Evolutionary conservation across 805 yeast species (phyloP).

Genomic region (Suhomyces tanzawaensis): DNA sequence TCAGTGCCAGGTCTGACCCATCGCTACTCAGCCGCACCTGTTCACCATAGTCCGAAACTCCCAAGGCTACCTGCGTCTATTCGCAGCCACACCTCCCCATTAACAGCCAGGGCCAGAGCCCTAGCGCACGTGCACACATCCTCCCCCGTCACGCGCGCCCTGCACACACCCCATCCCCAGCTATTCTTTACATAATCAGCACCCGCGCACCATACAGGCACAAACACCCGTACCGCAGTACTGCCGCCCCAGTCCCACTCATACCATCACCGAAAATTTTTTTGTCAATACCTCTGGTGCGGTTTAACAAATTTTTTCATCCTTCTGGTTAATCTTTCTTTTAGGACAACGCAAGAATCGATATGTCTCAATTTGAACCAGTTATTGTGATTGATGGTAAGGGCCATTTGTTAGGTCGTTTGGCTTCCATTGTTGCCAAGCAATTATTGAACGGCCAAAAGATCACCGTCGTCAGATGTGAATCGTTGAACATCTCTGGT

Average conservation of each 20-base stretch:
- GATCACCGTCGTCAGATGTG: slow-evolving; percentile 96
- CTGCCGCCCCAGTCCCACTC: not conserved
- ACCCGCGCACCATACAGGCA: not conserved
- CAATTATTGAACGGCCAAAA: slow-evolving; percentile 98
- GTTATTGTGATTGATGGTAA: slow-evolving; percentile 98
- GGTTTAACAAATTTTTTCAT: slow-evolving; percentile 5
- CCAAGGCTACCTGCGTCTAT: too few relatives aligned
- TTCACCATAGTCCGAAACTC: too few relatives aligned
- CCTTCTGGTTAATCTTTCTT: slow-evolving; percentile 7
- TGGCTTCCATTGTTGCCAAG: slow-evolving; percentile 98
- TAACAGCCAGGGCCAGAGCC: slow-evolving; percentile 7
- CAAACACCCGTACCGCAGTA: slow-evolving; percentile 6
- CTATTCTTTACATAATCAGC: not conserved
- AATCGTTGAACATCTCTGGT: slow-evolving; percentile 97
- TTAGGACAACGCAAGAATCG: slow-evolving; percentile 13
- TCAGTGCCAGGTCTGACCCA: too few relatives aligned
- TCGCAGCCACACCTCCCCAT: too few relatives aligned
- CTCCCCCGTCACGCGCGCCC: not conserved
- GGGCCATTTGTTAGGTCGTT: slow-evolving; percentile 99
- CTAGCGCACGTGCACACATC: not conserved
- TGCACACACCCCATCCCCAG: not conserved
- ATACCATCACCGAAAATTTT: slow-evolving; percentile 4
- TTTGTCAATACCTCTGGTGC: slow-evolving; percentile 1
- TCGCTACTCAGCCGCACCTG: too few relatives aligned
- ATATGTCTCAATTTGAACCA: slow-evolving; percentile 88